Evolutionary conservation across 305 asterid genomes (phyloP).

Genomic region (Fraxinus angustifolia): DNA sequence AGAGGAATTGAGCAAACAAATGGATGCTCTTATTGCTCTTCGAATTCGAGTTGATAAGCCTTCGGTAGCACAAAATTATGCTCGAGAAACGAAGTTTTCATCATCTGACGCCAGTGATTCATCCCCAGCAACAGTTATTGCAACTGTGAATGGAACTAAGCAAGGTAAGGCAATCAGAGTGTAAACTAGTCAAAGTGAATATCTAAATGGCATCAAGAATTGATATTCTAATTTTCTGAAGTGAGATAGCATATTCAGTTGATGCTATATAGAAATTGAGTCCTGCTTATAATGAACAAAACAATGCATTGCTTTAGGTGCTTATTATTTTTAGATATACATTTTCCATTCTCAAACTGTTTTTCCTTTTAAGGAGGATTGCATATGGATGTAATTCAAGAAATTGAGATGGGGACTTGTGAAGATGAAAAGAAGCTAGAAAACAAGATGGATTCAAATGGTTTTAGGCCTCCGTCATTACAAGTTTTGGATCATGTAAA

Average conservation of each 20-base stretch:
- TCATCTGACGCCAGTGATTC: not conserved
- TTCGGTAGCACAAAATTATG: conserved; percentile 16
- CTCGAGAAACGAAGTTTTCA: not conserved
- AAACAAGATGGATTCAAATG: not conserved
- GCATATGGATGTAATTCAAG: conserved; percentile 54
- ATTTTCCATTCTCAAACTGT: not conserved
- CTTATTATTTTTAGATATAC: not conserved
- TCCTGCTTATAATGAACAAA: not conserved
- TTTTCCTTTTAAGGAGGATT: conserved; percentile 30
- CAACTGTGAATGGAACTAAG: conserved; percentile 32
- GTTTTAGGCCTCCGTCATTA: conserved; percentile 45
- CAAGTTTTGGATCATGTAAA: conserved; percentile 59
- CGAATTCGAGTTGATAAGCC: conserved; percentile 61
- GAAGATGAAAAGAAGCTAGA: conserved; percentile 14
- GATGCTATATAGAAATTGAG: not conserved
- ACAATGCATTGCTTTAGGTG: not conserved
- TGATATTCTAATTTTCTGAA: not conserved
- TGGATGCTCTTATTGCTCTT: conserved; percentile 85
- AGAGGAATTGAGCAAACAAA: conserved; percentile 60
- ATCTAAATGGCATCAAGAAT: not conserved
- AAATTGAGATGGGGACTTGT: conserved; percentile 53
- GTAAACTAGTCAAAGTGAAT: not conserved
- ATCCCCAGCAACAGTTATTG: conserved; percentile 40
- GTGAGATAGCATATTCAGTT: not conserved
- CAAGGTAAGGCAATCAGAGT: conserved; percentile 38